A percentile compares a stretch with the other conserved stretches of the same genome.
These are phyloP conservation scores for Beauveria asiatica DNA, from an alignment of 2,329 filamentous ascomycete genomes.

Conservation along the genomic window DNA sequence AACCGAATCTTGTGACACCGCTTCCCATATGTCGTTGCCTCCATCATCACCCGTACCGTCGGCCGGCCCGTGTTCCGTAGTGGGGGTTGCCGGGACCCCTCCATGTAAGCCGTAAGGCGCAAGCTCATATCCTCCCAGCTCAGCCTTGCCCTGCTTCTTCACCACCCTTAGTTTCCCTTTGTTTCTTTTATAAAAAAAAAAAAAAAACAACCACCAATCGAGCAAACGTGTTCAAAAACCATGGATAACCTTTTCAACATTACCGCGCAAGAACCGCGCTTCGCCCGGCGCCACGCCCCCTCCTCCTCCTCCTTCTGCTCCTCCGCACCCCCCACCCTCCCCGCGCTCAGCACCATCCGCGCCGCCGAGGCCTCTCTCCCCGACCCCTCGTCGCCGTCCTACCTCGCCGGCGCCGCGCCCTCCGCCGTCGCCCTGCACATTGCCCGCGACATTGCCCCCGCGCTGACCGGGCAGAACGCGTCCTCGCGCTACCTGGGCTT, in stretches of 20 bases:
- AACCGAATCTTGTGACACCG: too few relatives aligned
- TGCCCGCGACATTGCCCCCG: conserved; percentile 40
- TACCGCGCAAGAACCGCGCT: conserved; percentile 11
- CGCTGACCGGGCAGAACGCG: conserved; percentile 57
- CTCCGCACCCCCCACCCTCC: conserved; percentile 29
- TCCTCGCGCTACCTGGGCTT: conserved; percentile 77
- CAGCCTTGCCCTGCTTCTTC: neutral
- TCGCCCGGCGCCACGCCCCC: conserved; percentile 16
- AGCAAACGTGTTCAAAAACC: neutral
- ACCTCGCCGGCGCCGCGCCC: conserved; percentile 23
- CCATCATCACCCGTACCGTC: neutral
- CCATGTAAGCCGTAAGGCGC: conserved; percentile 8
- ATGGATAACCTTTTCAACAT: conserved; percentile 6
- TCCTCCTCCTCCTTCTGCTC: conserved; percentile 1
- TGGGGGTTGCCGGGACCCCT: neutral
- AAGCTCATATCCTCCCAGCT: neutral
- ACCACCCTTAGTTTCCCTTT: neutral
- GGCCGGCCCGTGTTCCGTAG: neutral
- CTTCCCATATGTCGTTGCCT: too few relatives aligned
- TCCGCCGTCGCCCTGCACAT: conserved; percentile 34
- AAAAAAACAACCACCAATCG: neutral
- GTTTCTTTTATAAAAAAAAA: neutral
- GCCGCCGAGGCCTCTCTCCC: conserved; percentile 34
- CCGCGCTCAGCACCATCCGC: conserved; percentile 24
- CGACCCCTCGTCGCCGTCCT: conserved; percentile 18